phyloP scores from a whole-genome alignment of 2,329 filamentous ascomycete genomes.

The Ophiocordyceps camponoti-saundersi region DNA sequence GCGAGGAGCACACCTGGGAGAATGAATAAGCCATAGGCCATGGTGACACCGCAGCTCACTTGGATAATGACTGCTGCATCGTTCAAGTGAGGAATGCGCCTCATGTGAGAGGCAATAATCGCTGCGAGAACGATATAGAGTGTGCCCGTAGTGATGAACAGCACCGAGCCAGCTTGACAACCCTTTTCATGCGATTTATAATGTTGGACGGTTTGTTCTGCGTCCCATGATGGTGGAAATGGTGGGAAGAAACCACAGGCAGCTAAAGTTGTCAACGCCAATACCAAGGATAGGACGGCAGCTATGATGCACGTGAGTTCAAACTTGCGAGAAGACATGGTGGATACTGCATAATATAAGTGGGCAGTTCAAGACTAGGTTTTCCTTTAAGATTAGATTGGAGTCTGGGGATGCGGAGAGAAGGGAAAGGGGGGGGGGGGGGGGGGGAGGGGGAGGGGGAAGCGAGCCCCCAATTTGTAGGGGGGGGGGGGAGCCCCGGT shows the following conservation, averaged over 20 bases:
- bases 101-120: slow-evolving; percentile 1
- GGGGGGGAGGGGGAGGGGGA: too few species aligned
- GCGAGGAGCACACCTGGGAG: not conserved
- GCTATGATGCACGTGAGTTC: not conserved
- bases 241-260: slow-evolving; percentile 1
- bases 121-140: not conserved
- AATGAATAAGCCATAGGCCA: not conserved
- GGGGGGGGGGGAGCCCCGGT: too few species aligned
- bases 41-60: not conserved
- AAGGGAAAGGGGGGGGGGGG: too few species aligned
- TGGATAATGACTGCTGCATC: not conserved
- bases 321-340: not conserved
- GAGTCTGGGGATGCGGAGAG: not conserved
- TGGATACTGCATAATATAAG: too few species aligned
- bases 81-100: slow-evolving; percentile 1
- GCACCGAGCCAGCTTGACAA: slow-evolving; percentile 1
- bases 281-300: not conserved
- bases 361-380: not conserved
- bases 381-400: not conserved
- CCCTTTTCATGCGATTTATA: slow-evolving; percentile 1
- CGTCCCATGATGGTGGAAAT: not conserved
- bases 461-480: too few species aligned
- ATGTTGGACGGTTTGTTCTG: slow-evolving; percentile 1
- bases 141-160: not conserved
- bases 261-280: not conserved